These are phyloP conservation scores for Phaeophleospora eucalypticola DNA, from an alignment of 2,329 filamentous ascomycete genomes.

Conservation along the genomic window DNA sequence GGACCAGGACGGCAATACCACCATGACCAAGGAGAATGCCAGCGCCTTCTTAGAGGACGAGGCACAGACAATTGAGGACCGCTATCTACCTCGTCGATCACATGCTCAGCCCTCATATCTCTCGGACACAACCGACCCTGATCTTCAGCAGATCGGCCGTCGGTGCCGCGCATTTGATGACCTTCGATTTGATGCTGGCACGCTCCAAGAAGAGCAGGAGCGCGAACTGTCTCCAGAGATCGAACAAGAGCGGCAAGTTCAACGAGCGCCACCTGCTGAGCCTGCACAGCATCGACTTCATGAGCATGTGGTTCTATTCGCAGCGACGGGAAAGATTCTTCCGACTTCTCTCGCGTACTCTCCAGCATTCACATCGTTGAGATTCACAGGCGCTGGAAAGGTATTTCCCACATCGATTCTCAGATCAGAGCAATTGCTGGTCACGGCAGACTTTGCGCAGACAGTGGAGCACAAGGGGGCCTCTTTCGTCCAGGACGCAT, in stretches of 20 bases:
- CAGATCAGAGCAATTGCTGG: constrained; percentile 14
- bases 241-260: constrained; percentile 54
- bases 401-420: constrained; percentile 4
- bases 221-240: constrained; percentile 62
- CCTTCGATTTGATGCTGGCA: constrained; percentile 22
- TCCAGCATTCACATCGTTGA: constrained; percentile 11
- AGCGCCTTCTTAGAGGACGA: constrained; percentile 54
- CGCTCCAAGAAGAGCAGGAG: constrained; percentile 63
- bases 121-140: constrained; percentile 13
- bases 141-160: constrained; percentile 27
- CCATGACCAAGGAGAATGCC: constrained; percentile 30
- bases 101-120: constrained; percentile 4
- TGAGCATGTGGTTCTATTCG: constrained; percentile 40
- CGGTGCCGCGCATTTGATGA: constrained; percentile 22
- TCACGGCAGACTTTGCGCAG: constrained; percentile 11
- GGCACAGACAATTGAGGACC: constrained; percentile 47
- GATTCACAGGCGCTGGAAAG: constrained; percentile 5
- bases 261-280: constrained; percentile 43
- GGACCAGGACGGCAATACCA: constrained; percentile 8
- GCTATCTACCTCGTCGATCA: constrained; percentile 40
- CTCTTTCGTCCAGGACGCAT: constrained; percentile 40
- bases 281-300: constrained; percentile 46
- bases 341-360: constrained; percentile 25
- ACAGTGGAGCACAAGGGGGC: constrained; percentile 6
- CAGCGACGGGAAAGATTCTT: constrained; percentile 36